These are phyloP conservation scores for Didymella pomorum DNA, from an alignment of 2,329 filamentous ascomycete genomes.

Conservation along the genomic window DNA sequence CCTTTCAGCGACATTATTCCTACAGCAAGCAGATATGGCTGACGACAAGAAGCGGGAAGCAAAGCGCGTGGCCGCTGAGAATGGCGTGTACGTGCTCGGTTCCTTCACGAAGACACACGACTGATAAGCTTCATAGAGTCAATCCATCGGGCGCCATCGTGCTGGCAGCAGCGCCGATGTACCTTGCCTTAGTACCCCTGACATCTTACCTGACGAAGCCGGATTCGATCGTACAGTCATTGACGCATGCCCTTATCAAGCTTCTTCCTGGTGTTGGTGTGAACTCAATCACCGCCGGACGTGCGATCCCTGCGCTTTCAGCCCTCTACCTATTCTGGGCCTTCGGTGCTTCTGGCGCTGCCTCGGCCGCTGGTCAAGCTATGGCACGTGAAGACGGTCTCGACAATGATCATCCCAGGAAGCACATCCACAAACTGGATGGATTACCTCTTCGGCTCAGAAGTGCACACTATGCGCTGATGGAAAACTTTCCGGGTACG, in stretches of 20 bases:
- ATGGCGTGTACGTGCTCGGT: slow-evolving; percentile 26
- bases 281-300: slow-evolving; percentile 30
- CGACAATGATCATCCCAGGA: slow-evolving; percentile 31
- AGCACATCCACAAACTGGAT: slow-evolving; percentile 22
- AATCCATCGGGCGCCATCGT: slow-evolving; percentile 29
- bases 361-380: slow-evolving; percentile 33
- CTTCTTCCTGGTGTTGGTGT: slow-evolving; percentile 31
- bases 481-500: slow-evolving; percentile 38
- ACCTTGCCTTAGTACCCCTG: slow-evolving; percentile 31
- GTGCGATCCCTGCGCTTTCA: slow-evolving; percentile 34
- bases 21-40: slow-evolving; percentile 17
- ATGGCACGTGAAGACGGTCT: slow-evolving; percentile 29
- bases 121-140: slow-evolving; percentile 13
- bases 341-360: slow-evolving; percentile 32
- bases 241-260: slow-evolving; percentile 34
- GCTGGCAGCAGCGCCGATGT: slow-evolving; percentile 29
- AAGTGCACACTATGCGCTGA: slow-evolving; percentile 33
- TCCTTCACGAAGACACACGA: not conserved
- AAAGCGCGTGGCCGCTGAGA: slow-evolving; percentile 24
- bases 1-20: not conserved
- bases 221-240: slow-evolving; percentile 29
- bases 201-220: slow-evolving; percentile 34
- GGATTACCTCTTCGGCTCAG: slow-evolving; percentile 31
- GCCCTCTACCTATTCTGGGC: slow-evolving; percentile 36
- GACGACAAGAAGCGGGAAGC: slow-evolving; percentile 33